These are phyloP conservation scores for Thyridium curvatum DNA, from an alignment of 2,329 filamentous ascomycete genomes.

Conservation along the genomic window DNA sequence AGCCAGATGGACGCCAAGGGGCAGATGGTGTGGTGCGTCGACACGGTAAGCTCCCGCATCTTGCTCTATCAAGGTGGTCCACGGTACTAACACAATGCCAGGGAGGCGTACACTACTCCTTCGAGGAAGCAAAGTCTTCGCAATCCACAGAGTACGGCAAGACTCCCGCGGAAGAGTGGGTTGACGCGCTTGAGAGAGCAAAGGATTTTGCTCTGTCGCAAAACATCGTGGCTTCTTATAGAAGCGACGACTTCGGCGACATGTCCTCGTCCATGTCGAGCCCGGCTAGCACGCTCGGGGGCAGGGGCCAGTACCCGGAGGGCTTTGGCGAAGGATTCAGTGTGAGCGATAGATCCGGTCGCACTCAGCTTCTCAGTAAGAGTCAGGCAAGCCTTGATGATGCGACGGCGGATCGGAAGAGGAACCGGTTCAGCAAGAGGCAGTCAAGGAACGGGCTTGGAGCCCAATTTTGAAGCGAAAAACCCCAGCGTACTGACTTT, in stretches of 20 bases:
- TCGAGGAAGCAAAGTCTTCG: constrained; percentile 83
- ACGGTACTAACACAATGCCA: constrained; percentile 31
- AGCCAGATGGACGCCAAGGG: constrained; percentile 82
- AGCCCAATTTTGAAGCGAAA: constrained; percentile 67
- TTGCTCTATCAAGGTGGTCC: constrained; percentile 3
- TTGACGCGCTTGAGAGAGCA: constrained; percentile 80
- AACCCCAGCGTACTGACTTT: not conserved
- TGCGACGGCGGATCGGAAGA: constrained; percentile 36
- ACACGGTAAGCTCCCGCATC: constrained; percentile 65
- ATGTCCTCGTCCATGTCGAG: constrained; percentile 70
- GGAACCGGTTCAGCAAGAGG: constrained; percentile 78
- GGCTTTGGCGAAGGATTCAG: constrained; percentile 38
- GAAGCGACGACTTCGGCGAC: constrained; percentile 61
- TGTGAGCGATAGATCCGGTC: constrained; percentile 44
- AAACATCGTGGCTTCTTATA: constrained; percentile 59
- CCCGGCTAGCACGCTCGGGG: constrained; percentile 66
- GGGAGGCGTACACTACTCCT: constrained; percentile 85
- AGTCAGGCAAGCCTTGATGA: constrained; percentile 51
- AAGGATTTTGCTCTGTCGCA: constrained; percentile 78
- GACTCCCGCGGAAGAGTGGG: constrained; percentile 80
- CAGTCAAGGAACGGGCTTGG: constrained; percentile 93
- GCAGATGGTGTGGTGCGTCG: constrained; percentile 80
- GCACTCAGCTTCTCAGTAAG: constrained; percentile 50
- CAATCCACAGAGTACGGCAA: constrained; percentile 54
- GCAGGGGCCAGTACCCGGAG: constrained; percentile 45